These are phyloP conservation scores for Gossypium rotundifolium DNA, from an alignment of 345 rosid species.

Conservation along the genomic window DNA sequence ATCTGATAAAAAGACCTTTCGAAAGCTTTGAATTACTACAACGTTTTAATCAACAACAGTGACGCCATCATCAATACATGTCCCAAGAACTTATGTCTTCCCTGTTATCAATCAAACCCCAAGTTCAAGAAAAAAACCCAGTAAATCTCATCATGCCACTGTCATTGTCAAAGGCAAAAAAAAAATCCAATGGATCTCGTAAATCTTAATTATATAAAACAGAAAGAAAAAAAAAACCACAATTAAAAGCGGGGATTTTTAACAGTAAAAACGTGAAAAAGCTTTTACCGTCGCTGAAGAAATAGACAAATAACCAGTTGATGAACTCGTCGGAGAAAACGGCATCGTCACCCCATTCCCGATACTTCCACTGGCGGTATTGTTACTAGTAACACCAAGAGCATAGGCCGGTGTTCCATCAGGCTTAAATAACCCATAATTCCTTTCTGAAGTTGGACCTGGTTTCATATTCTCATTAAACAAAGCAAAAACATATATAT, in stretches of 20 bases:
- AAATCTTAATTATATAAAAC: neutral
- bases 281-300: slow-evolving; percentile 32
- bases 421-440: slow-evolving; percentile 87
- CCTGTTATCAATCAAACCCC: slow-evolving; percentile 9
- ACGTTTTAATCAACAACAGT: neutral
- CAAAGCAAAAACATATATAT: slow-evolving; percentile 70
- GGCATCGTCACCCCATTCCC: slow-evolving; percentile 19
- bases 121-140: neutral
- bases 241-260: neutral
- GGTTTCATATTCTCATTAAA: slow-evolving; percentile 96
- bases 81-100: neutral
- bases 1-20: slow-evolving; percentile 1
- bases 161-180: neutral
- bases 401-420: slow-evolving; percentile 71
- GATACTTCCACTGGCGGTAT: slow-evolving; percentile 10
- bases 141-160: neutral
- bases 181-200: neutral
- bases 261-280: neutral
- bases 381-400: slow-evolving; percentile 27
- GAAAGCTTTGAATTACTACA: slow-evolving; percentile 1
- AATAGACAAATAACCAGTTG: slow-evolving; percentile 46
- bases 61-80: neutral
- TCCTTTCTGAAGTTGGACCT: slow-evolving; percentile 92
- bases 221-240: neutral
- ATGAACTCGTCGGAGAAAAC: slow-evolving; percentile 23